These are phyloP conservation scores for Brassica balearica DNA, from an alignment of 441 rosid species.

Conservation along the genomic window DNA sequence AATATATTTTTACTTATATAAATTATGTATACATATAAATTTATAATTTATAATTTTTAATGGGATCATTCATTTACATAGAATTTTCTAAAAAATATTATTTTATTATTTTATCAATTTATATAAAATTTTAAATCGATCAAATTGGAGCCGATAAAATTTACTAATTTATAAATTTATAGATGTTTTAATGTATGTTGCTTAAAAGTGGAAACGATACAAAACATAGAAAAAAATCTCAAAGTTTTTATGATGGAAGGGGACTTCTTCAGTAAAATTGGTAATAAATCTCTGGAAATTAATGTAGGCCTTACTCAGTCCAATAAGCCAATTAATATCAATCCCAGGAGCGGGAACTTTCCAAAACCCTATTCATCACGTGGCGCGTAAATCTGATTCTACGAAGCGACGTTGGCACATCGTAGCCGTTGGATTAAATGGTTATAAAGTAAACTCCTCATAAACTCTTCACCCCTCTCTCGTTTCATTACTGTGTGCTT, in stretches of 20 bases:
- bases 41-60: too few species aligned
- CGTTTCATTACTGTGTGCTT: background rate
- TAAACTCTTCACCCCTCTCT: background rate
- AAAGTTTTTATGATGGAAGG: background rate
- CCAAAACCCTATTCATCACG: background rate
- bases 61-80: too few species aligned
- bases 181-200: too few species aligned
- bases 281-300: background rate
- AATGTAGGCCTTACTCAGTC: background rate
- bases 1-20: too few species aligned
- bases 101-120: too few species aligned
- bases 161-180: too few species aligned
- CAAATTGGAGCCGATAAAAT: too few species aligned
- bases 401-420: background rate
- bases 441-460: conserved; percentile 17
- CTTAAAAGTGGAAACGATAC: background rate
- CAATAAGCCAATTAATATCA: background rate
- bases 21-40: too few species aligned
- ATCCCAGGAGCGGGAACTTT: background rate
- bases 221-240: background rate
- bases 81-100: too few species aligned
- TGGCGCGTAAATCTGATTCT: background rate
- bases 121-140: too few species aligned
- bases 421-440: conserved; percentile 24
- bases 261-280: background rate